phyloP scores from a whole-genome alignment of 495 filamentous ascomycete genomes.

The Friedmanniomyces simplex region DNA sequence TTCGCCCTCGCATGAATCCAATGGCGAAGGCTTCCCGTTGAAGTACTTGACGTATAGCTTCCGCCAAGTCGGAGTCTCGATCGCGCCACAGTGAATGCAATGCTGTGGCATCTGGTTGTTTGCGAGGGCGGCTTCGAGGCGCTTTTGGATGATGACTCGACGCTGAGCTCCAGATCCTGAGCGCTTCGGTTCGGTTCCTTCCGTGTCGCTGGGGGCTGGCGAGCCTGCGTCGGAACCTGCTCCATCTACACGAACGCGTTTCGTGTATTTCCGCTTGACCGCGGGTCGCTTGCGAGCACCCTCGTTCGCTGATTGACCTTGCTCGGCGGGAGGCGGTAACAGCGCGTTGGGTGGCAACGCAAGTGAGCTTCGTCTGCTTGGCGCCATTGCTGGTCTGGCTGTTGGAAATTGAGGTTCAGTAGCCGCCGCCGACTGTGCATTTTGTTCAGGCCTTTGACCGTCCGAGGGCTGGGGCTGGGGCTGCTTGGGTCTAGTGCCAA shows the following conservation, averaged over 20 bases:
- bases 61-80: constrained; percentile 92
- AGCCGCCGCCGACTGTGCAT: background rate
- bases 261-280: constrained; percentile 3
- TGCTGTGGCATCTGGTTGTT: constrained; percentile 70
- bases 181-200: background rate
- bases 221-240: constrained; percentile 21
- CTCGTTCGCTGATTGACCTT: background rate
- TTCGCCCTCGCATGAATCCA: constrained; percentile 56
- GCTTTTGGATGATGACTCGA: constrained; percentile 46
- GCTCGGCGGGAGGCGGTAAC: constrained; percentile 4
- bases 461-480: background rate
- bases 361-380: constrained; percentile 15
- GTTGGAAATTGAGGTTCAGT: background rate
- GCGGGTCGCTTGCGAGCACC: constrained; percentile 19
- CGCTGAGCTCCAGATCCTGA: constrained; percentile 37
- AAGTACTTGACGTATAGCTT: constrained; percentile 69
- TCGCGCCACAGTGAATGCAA: constrained; percentile 85
- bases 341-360: constrained; percentile 15
- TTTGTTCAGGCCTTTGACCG: background rate
- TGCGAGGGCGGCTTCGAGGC: constrained; percentile 54
- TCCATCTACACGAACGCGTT: background rate
- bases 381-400: background rate
- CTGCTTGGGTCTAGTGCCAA: constrained; percentile 4
- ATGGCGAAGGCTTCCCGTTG: constrained; percentile 35
- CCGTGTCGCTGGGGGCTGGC: constrained; percentile 12